These are phyloP conservation scores for Termitomyces sp. DNA, from an alignment of 768 basidiomycete genomes.

Conservation along the genomic window DNA sequence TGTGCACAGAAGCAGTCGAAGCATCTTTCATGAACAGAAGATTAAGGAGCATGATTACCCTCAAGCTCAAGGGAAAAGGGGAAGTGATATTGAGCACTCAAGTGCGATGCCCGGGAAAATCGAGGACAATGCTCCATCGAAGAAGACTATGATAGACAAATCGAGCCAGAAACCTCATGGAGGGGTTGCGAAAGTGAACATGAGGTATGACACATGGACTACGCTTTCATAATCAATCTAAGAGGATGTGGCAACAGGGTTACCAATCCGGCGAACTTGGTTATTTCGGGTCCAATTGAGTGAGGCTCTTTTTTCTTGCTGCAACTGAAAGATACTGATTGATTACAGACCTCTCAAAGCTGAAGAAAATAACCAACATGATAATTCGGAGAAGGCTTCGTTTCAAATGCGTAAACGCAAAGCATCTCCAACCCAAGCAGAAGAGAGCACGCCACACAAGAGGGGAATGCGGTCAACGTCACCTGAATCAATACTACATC, in stretches of 20 bases:
- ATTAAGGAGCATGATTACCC: not conserved
- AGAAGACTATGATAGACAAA: not conserved
- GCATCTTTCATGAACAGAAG: constrained; percentile 2
- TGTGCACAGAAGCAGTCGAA: constrained; percentile 16
- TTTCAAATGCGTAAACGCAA: constrained; percentile 14
- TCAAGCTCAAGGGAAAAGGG: not conserved
- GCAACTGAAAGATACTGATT: not conserved
- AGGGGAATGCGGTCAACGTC: not conserved
- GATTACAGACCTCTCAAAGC: not conserved
- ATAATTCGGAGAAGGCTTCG: not conserved
- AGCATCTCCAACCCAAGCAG: not conserved
- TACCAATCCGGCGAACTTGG: not conserved
- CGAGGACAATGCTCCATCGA: not conserved
- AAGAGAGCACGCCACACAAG: constrained; percentile 4
- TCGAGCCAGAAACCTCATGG: not conserved
- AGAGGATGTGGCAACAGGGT: not conserved
- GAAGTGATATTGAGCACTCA: not conserved
- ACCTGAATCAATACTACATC: not conserved
- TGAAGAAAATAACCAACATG: not conserved
- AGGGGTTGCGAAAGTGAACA: not conserved
- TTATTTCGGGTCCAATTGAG: not conserved
- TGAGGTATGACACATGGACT: constrained; percentile 3
- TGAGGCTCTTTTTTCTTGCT: not conserved
- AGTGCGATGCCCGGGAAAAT: not conserved
- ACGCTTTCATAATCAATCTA: not conserved